These are phyloP conservation scores for Spiraea crenata DNA, from an alignment of 331 rosid genomes.

Conservation along the genomic window DNA sequence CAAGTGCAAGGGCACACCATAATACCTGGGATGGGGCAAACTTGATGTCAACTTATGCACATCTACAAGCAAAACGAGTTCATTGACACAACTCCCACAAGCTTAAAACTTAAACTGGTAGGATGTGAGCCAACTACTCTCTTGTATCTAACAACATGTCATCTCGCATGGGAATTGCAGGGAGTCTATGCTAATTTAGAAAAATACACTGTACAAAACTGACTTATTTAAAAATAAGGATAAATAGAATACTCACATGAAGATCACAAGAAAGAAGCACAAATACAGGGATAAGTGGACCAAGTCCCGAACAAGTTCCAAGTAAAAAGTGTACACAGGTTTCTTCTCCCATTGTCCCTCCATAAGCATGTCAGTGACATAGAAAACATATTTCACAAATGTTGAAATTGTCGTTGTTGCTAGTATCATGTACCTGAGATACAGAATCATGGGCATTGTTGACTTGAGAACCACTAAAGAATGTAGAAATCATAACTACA, in stretches of 20 bases:
- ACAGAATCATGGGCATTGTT: conserved; percentile 20
- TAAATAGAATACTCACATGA: conserved; percentile 65
- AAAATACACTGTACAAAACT: background rate
- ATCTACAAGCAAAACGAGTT: background rate
- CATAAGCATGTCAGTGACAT: conserved; percentile 90
- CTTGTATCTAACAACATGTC: background rate
- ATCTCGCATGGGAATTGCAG: background rate
- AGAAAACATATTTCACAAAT: conserved; percentile 86
- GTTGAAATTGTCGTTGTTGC: conserved; percentile 91
- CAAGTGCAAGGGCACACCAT: conserved; percentile 94
- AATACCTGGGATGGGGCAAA: conserved; percentile 53
- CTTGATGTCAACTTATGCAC: conserved; percentile 17
- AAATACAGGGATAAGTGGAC: conserved; percentile 93
- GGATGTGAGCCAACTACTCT: background rate
- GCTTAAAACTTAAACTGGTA: background rate
- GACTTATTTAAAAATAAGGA: background rate
- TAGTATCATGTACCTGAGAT: conserved; percentile 92
- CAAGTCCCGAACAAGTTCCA: conserved; percentile 93
- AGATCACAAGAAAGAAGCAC: conserved; percentile 92
- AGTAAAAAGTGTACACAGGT: conserved; percentile 90
- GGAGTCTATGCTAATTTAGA: background rate
- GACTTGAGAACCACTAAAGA: background rate
- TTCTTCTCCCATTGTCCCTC: conserved; percentile 99
- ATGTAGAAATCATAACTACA: background rate
- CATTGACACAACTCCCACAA: background rate